phyloP scores from a whole-genome alignment of 306 rosid species.

The Hippophae gyantsensis region DNA sequence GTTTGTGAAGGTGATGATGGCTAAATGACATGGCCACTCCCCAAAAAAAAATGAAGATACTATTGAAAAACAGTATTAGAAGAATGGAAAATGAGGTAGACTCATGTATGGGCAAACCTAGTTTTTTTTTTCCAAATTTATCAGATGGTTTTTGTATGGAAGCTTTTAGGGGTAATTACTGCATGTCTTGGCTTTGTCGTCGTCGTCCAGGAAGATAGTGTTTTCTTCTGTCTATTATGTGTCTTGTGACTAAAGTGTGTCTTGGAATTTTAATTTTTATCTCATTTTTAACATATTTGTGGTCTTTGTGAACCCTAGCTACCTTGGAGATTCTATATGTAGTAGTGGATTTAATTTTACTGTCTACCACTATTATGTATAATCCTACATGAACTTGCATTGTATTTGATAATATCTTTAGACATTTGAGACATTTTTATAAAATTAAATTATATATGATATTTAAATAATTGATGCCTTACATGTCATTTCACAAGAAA shows the following conservation, averaged over 20 bases:
- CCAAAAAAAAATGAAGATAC: conserved; percentile 8
- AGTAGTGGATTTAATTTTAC: not conserved
- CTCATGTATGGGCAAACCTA: conserved; percentile 3
- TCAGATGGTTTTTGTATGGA: conserved; percentile 20
- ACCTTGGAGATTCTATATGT: not conserved
- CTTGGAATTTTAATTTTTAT: conserved; percentile 3
- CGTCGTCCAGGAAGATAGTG: too few species aligned
- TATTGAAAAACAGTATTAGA: not conserved
- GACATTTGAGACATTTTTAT: too few species aligned
- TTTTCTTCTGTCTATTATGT: too few species aligned
- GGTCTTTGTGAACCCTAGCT: conserved; percentile 3
- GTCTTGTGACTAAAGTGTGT: not conserved
- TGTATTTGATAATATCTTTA: too few species aligned
- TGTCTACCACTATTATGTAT: too few species aligned
- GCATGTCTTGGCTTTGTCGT: not conserved
- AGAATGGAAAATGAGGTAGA: conserved; percentile 13
- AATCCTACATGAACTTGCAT: too few species aligned
- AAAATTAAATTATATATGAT: too few species aligned
- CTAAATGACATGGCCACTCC: conserved; percentile 36
- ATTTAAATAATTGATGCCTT: too few species aligned
- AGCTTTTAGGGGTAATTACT: conserved; percentile 16
- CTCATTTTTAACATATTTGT: not conserved
- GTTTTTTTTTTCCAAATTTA: conserved; percentile 10
- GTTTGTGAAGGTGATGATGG: conserved; percentile 90
- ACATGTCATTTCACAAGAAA: too few species aligned